phyloP scores from a whole-genome alignment of 2,329 filamentous ascomycete genomes.

The Aureobasidium vineae region DNA sequence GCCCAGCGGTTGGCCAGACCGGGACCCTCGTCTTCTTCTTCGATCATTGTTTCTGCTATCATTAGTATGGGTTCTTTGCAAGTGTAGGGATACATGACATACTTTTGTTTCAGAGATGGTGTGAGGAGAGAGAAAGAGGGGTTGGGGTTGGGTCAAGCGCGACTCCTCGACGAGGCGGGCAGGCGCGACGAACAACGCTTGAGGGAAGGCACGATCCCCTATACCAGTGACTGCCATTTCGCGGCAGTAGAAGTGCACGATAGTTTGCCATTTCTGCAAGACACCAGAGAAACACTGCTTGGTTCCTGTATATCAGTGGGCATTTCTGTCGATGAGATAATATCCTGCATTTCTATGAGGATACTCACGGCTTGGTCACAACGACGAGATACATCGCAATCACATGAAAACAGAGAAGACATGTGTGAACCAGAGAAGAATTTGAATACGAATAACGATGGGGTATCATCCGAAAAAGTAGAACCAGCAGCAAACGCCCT shows the following conservation, averaged over 20 bases:
- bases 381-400: not conserved
- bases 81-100: not conserved
- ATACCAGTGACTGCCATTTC: not conserved
- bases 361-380: not conserved
- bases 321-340: not conserved
- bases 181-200: not conserved
- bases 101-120: not conserved
- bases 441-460: constrained; percentile 1
- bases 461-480: not conserved
- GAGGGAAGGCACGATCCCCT: not conserved
- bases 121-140: not conserved
- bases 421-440: not conserved
- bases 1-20: not conserved
- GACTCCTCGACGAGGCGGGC: not conserved
- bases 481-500: no score
- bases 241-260: not conserved
- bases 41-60: not conserved
- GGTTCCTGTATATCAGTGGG: not conserved
- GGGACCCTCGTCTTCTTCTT: not conserved
- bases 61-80: not conserved
- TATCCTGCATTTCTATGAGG: not conserved
- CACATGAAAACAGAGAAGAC: not conserved
- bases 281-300: not conserved
- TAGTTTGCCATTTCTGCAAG: not conserved
- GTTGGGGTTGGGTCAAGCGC: not conserved